Base-by-base conservation (phyloP, 129 eudicot species). In the Flaveria ramosissima region DNA sequence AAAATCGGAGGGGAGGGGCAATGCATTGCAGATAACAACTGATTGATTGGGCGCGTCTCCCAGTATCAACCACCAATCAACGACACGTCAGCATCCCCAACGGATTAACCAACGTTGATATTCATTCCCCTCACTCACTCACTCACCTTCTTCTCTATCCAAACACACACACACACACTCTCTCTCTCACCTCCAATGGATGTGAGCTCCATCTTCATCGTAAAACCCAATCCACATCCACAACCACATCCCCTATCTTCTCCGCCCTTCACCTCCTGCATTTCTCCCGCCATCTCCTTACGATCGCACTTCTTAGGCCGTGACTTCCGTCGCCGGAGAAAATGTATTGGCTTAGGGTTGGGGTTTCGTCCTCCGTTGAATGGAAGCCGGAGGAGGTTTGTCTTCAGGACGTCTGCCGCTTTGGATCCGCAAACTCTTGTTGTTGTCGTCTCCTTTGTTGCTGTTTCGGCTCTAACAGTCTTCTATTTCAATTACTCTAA, bases 391-490 rank as follows among this genome's bases (percentile, higher is more conserved):
- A 76, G 69, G 73, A 76, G 73, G 68, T 46, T 86, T 43, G 10
- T 80, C 13, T 56, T 77, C 67, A 83, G 73, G 72, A 92, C 98
- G 9, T 76, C 92, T 64, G 83, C 86, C 13, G 70, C 86, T 60
- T 68, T 93, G 24, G 78, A 75, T 56, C 61, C 91, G 26, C 86
- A 85, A 43, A 74, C 96, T 12, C 60, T 83, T 75, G 66, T 83
- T 61, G 79, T 85, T 12, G 82, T 86, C 0, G 88, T 83, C 42
- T 85, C 89, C 24, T 86, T 85, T 46, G 88, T 89, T 9, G 79
- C 96, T 3, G 89, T 88, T 72, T 88, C 98, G 0, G 96, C 98
- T 43, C 77, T 86, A 65, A 30, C 95, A 1, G 83, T 84, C 2
- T 82, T 84, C 62, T 87, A 69, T 73, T 73, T 84, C 55, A 74